These are phyloP conservation scores for Backusella mclennaniae DNA, from an alignment of 192 early-diverging fungal genomes.

Conservation along the genomic window DNA sequence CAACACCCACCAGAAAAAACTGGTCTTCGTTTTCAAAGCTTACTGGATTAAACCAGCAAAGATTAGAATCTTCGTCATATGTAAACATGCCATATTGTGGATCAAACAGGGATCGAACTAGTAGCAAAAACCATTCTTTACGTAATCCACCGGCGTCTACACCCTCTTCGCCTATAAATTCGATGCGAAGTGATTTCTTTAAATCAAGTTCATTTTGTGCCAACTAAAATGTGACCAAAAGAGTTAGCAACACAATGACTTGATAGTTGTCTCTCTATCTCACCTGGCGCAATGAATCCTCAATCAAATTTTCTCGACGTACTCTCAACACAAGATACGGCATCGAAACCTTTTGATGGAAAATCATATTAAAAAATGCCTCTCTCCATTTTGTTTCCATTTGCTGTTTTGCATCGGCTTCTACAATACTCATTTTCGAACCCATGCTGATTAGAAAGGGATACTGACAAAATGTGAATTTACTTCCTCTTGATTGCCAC, in stretches of 20 bases:
- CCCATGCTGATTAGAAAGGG: slow-evolving; percentile 76
- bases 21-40: slow-evolving; percentile 75
- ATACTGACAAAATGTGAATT: slow-evolving; percentile 84
- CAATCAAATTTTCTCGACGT: slow-evolving; percentile 64
- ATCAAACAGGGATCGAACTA: slow-evolving; percentile 91
- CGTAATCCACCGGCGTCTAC: slow-evolving; percentile 95
- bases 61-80: slow-evolving; percentile 59
- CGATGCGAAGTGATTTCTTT: slow-evolving; percentile 89
- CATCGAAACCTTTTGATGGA: slow-evolving; percentile 46
- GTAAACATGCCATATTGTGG: slow-evolving; percentile 88
- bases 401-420: slow-evolving; percentile 71
- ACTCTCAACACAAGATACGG: slow-evolving; percentile 62
- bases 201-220: slow-evolving; percentile 74
- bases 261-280: not conserved
- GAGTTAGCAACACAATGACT: not conserved
- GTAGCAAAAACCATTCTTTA: slow-evolving; percentile 97
- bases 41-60: slow-evolving; percentile 79
- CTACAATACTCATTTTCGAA: slow-evolving; percentile 77
- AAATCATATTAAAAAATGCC: slow-evolving; percentile 58
- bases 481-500: slow-evolving; percentile 64
- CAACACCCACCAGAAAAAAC: slow-evolving; percentile 88
- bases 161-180: slow-evolving; percentile 93
- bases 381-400: slow-evolving; percentile 75
- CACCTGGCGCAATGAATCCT: slow-evolving; percentile 72
- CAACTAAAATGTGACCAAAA: slow-evolving; percentile 41